phyloP scores from a whole-genome alignment of 2,329 filamentous ascomycete genomes.

The Didymosphaeria variabile region DNA sequence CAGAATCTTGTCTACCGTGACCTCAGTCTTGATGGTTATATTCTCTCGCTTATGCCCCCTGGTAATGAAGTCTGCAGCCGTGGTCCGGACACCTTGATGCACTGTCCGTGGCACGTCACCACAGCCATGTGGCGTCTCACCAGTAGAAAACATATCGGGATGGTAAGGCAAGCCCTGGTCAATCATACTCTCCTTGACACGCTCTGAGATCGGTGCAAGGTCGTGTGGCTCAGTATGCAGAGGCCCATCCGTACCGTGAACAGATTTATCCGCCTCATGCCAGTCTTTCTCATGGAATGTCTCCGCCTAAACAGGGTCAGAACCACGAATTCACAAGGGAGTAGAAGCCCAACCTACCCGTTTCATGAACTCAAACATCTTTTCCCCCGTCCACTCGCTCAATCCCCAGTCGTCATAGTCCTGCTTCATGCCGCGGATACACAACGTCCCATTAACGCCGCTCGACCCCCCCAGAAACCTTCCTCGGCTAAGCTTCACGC shows the following conservation, averaged over 20 bases:
- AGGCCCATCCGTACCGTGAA: slow-evolving; percentile 59
- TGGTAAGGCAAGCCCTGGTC: slow-evolving; percentile 64
- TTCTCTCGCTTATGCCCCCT: slow-evolving; percentile 46
- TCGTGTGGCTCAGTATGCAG: slow-evolving; percentile 67
- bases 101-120: slow-evolving; percentile 44
- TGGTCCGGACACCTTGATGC: slow-evolving; percentile 38
- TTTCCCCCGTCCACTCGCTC: slow-evolving; percentile 65
- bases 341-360: not conserved
- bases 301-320: slow-evolving; percentile 52
- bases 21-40: slow-evolving; percentile 36
- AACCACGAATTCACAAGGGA: not conserved
- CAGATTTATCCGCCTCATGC: slow-evolving; percentile 60
- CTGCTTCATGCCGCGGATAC: slow-evolving; percentile 60
- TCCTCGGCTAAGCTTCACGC: slow-evolving; percentile 60
- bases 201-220: slow-evolving; percentile 66
- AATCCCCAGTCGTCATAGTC: slow-evolving; percentile 65
- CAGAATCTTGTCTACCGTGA: slow-evolving; percentile 56
- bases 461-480: slow-evolving; percentile 61
- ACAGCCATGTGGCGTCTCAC: slow-evolving; percentile 43
- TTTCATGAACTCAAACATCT: slow-evolving; percentile 65
- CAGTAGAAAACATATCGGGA: slow-evolving; percentile 67
- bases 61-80: slow-evolving; percentile 50
- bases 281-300: slow-evolving; percentile 67
- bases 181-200: slow-evolving; percentile 64
- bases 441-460: slow-evolving; percentile 61